A percentile compares a stretch with the other conserved stretches of the same genome.
Evolutionary conservation across 345 rosid genomes (phyloP).

Genomic region (Crucihimalaya himalaica): DNA sequence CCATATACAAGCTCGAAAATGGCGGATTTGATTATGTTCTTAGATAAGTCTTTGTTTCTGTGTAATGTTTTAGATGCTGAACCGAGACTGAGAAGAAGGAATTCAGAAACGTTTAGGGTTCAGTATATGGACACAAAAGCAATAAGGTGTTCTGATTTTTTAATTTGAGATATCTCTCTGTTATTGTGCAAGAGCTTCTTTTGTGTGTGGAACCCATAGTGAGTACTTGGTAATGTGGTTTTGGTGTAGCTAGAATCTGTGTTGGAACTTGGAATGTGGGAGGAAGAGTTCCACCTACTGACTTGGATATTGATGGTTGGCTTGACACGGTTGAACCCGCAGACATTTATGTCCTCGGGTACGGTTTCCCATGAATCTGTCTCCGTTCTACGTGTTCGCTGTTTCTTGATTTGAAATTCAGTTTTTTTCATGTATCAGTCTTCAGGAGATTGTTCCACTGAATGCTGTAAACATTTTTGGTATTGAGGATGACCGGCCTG

Average conservation of each 20-base stretch:
- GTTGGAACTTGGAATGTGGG: conserved; percentile 88
- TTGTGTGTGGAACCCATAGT: background rate
- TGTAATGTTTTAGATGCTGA: conserved; percentile 27
- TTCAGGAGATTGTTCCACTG: conserved; percentile 90
- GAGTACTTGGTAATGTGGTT: conserved; percentile 9
- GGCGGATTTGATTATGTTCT: background rate
- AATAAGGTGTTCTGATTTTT: conserved; percentile 49
- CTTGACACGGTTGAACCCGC: conserved; percentile 66
- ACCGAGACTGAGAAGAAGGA: conserved; percentile 56
- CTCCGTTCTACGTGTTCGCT: background rate
- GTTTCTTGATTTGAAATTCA: background rate
- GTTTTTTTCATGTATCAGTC: conserved; percentile 41
- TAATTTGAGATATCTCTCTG: background rate
- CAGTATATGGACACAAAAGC: conserved; percentile 84
- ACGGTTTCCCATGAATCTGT: background rate
- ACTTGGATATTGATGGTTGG: conserved; percentile 80
- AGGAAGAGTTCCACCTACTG: conserved; percentile 69
- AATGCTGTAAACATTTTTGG: conserved; percentile 93
- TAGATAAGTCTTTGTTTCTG: background rate
- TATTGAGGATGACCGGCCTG: conserved; percentile 75
- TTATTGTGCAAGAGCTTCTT: background rate
- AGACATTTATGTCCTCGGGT: conserved; percentile 82
- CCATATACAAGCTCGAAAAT: background rate
- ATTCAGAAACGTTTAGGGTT: conserved; percentile 77
- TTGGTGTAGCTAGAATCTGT: conserved; percentile 48